Evolutionary conservation across 169 alveolate genomes (phyloP).

Genomic region (Plasmodium cynomolgi): DNA sequence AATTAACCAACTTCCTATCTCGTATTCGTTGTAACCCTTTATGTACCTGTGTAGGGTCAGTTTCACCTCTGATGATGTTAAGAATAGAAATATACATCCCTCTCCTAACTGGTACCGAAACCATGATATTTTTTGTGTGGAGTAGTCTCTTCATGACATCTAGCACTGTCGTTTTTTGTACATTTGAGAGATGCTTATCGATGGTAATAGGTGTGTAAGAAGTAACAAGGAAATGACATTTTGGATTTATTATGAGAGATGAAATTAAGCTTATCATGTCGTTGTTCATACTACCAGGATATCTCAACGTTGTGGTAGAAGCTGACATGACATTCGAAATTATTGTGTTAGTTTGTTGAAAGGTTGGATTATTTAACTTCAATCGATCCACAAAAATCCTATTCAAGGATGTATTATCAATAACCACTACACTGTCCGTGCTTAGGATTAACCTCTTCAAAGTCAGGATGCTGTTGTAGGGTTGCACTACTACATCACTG

Average conservation of each 20-base stretch:
- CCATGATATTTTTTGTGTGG: conserved; percentile 97
- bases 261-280: conserved; percentile 97
- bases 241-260: conserved; percentile 98
- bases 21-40: conserved; percentile 81
- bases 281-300: conserved; percentile 98
- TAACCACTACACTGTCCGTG: conserved; percentile 97
- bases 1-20: conserved; percentile 87
- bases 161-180: conserved; percentile 96
- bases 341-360: conserved; percentile 72
- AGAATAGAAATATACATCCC: conserved; percentile 81
- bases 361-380: conserved; percentile 83
- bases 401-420: conserved; percentile 98
- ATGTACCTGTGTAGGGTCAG: conserved; percentile 80
- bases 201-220: conserved; percentile 96
- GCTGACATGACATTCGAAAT: conserved; percentile 87
- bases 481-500: conserved; percentile 99
- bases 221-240: conserved; percentile 99
- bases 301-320: conserved; percentile 89
- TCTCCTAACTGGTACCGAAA: conserved; percentile 79
- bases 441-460: conserved; percentile 91
- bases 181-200: conserved; percentile 79
- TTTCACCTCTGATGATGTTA: conserved; percentile 82
- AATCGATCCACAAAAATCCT: conserved; percentile 96
- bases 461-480: conserved; percentile 97
- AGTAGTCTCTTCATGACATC: conserved; percentile 98